A percentile compares a stretch with the other conserved stretches of the same genome.
These are phyloP conservation scores for Anethum foeniculum DNA, from an alignment of 140 eudicot species.

Conservation along the genomic window DNA sequence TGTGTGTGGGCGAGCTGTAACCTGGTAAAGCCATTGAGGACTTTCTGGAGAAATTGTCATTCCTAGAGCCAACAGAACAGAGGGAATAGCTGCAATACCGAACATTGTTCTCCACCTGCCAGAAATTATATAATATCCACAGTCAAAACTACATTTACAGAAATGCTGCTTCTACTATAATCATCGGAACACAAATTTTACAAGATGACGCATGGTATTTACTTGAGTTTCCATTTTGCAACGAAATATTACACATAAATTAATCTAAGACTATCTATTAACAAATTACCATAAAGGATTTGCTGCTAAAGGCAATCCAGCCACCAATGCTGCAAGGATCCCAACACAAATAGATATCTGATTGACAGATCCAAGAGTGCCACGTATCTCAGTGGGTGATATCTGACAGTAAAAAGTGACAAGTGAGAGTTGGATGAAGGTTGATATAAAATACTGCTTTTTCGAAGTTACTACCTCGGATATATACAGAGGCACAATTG, in stretches of 20 bases:
- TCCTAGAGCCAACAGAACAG: conserved; percentile 83
- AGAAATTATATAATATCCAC: conserved; percentile 7
- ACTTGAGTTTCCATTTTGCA: neutral
- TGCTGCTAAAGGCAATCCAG: conserved; percentile 78
- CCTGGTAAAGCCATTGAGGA: conserved; percentile 98
- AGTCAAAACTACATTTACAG: neutral
- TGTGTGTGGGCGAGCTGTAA: too few species aligned
- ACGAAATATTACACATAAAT: neutral
- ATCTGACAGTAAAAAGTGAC: conserved; percentile 38
- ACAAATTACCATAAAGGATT: conserved; percentile 55
- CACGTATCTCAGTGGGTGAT: conserved; percentile 94
- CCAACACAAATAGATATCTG: conserved; percentile 86
- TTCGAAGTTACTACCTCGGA: conserved; percentile 57
- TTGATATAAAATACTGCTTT: neutral
- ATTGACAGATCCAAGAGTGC: conserved; percentile 90
- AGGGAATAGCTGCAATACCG: conserved; percentile 67
- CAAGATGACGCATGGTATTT: neutral
- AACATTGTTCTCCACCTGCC: conserved; percentile 98
- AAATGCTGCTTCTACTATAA: neutral
- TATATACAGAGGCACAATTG: conserved; percentile 85
- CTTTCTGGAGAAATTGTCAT: conserved; percentile 97
- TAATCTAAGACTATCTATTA: neutral
- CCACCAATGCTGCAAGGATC: conserved; percentile 81
- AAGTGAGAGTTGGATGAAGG: conserved; percentile 11
- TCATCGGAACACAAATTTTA: neutral